phyloP scores from a whole-genome alignment of 306 rosid genomes.

The Quillaja saponaria region DNA sequence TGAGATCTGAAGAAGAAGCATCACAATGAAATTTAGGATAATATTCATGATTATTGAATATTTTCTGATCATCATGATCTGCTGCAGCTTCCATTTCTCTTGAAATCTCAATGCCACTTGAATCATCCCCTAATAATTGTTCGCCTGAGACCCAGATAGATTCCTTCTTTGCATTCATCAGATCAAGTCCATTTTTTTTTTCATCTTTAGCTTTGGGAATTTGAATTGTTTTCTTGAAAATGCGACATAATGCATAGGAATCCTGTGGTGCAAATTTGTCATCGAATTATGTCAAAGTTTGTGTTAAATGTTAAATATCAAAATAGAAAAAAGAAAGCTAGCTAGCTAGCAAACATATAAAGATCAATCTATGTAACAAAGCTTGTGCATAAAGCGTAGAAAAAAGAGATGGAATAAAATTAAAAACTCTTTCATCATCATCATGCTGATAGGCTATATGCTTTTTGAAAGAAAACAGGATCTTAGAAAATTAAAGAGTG shows the following conservation, averaged over 20 bases:
- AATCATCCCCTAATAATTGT: conserved; percentile 42
- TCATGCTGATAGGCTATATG: conserved; percentile 49
- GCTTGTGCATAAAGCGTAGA: conserved; percentile 35
- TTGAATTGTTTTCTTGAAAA: conserved; percentile 77
- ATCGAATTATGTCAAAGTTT: too few species aligned
- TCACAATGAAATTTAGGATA: conserved; percentile 56
- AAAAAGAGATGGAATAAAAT: conserved; percentile 46
- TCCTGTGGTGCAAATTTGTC: conserved; percentile 47
- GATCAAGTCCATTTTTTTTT: too few species aligned
- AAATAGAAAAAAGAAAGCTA: too few species aligned
- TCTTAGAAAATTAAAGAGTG: conserved; percentile 35
- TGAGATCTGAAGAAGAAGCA: conserved; percentile 89
- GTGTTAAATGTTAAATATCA: too few species aligned
- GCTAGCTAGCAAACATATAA: too few species aligned
- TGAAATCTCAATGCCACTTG: conserved; percentile 48
- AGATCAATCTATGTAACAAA: conserved; percentile 35
- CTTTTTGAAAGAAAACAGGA: conserved; percentile 28
- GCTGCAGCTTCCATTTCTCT: conserved; percentile 39
- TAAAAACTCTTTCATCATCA: conserved; percentile 57
- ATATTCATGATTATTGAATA: conserved; percentile 26
- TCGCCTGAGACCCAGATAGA: conserved; percentile 38
- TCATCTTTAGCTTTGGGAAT: conserved; percentile 46
- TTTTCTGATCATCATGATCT: conserved; percentile 44
- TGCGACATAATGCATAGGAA: conserved; percentile 88
- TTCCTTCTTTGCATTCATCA: conserved; percentile 32